Percentiles rank a stretch among this genome's conserved stretches.
Conservation (phyloP, 2,329 filamentous ascomycete genomes). For the Phyllosticta citribraziliensis region DNA sequence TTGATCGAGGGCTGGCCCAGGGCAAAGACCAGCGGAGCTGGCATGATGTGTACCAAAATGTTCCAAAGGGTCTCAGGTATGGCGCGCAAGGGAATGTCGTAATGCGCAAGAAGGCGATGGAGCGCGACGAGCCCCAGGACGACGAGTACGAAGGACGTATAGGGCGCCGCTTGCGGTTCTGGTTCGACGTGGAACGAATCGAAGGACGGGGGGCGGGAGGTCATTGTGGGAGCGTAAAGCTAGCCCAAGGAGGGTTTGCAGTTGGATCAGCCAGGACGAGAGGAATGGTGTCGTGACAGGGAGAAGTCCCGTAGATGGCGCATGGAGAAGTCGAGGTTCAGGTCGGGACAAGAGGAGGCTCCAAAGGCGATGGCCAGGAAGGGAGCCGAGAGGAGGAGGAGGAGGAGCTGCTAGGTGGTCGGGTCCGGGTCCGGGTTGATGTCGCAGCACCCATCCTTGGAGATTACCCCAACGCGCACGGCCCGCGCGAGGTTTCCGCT, state of each 20-base stretch:
- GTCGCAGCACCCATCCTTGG: background rate
- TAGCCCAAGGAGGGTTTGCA: background rate
- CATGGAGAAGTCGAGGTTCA: conserved; percentile 7
- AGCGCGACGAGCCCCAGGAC: conserved; percentile 4
- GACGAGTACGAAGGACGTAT: conserved; percentile 6
- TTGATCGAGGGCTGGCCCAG: conserved; percentile 33
- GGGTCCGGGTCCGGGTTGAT: background rate
- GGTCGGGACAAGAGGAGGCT: background rate
- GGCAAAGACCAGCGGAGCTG: conserved; percentile 47
- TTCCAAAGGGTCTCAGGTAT: conserved; percentile 51
- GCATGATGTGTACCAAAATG: conserved; percentile 46
- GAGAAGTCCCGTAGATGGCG: background rate
- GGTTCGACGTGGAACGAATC: background rate
- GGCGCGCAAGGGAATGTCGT: conserved; percentile 18
- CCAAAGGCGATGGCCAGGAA: background rate
- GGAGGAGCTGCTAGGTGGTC: background rate
- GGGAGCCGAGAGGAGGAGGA: background rate
- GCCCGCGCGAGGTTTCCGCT: background rate
- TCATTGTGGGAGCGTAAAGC: conserved; percentile 2
- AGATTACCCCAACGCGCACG: conserved; percentile 2
- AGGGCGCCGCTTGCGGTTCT: background rate
- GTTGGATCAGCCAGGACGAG: conserved; percentile 8
- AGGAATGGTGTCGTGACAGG: background rate
- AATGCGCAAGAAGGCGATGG: conserved; percentile 19
- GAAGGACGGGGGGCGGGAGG: conserved; percentile 1